These are phyloP conservation scores for Fusarium virguliforme DNA, from an alignment of 2,329 filamentous ascomycete genomes.

Conservation along the genomic window DNA sequence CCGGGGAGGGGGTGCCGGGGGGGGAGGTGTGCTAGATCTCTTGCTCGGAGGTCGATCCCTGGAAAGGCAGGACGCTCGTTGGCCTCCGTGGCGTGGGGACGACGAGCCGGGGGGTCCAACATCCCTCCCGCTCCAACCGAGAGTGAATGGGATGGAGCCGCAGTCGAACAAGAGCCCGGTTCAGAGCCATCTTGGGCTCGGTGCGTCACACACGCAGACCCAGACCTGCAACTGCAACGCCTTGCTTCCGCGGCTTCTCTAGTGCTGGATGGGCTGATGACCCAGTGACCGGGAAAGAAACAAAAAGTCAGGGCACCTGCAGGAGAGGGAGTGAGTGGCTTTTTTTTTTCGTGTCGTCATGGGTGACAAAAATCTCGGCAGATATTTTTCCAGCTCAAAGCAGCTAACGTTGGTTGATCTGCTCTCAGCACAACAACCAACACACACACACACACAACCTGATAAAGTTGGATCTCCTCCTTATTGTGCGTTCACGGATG, in stretches of 20 bases:
- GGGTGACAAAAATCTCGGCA: constrained; percentile 25
- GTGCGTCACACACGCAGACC: constrained; percentile 33
- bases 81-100: constrained; percentile 18
- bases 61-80: constrained; percentile 39
- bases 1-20: not conserved
- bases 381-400: not conserved
- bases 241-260: constrained; percentile 47
- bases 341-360: constrained; percentile 28
- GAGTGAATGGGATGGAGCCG: constrained; percentile 11
- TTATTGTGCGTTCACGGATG: not conserved
- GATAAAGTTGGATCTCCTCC: constrained; percentile 24
- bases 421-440: not conserved
- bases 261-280: constrained; percentile 34
- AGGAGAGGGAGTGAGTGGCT: constrained; percentile 14
- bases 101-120: constrained; percentile 3
- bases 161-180: not conserved
- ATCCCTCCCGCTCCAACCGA: constrained; percentile 29
- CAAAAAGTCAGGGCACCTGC: constrained; percentile 20
- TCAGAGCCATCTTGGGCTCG: constrained; percentile 24
- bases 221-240: constrained; percentile 35
- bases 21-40: constrained; percentile 14
- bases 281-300: constrained; percentile 29
- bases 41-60: constrained; percentile 33
- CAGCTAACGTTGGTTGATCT: too few relatives aligned
- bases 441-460: not conserved